Conservation (phyloP, 257 asterid species). For the Solanum tarijense region DNA sequence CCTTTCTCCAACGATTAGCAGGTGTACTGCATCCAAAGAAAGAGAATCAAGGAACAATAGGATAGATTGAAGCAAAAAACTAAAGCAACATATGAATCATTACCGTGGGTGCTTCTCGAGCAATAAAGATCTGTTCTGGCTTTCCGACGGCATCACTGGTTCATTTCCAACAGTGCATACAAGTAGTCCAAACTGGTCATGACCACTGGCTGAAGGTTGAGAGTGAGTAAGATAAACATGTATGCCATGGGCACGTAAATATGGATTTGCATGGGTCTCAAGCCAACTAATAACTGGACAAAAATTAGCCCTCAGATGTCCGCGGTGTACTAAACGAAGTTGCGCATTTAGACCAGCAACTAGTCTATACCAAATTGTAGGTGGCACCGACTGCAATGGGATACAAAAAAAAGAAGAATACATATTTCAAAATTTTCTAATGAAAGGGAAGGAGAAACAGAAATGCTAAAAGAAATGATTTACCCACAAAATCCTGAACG, state of each 20-base stretch:
- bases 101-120: conserved; percentile 51
- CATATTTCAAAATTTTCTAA: not conserved
- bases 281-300: conserved; percentile 68
- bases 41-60: not conserved
- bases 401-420: conserved; percentile 1
- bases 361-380: conserved; percentile 73
- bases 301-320: conserved; percentile 59
- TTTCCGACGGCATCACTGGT: conserved; percentile 31
- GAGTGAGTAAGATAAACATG: conserved; percentile 52
- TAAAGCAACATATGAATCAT: conserved; percentile 8
- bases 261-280: conserved; percentile 70
- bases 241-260: conserved; percentile 42
- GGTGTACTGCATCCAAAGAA: conserved; percentile 39
- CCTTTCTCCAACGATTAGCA: conserved; percentile 68
- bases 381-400: conserved; percentile 68
- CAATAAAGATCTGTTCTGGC: conserved; percentile 24
- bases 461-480: not conserved
- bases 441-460: not conserved
- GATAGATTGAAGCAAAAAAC: conserved; percentile 2
- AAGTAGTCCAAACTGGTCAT: conserved; percentile 70
- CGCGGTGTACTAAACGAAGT: conserved; percentile 71
- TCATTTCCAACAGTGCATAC: conserved; percentile 50
- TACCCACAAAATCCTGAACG: not conserved
- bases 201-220: conserved; percentile 64
- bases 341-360: conserved; percentile 94